Evolutionary conservation across 176 grass and related monocot species (phyloP).

Genomic region (Chrysopogon serrulatus): DNA sequence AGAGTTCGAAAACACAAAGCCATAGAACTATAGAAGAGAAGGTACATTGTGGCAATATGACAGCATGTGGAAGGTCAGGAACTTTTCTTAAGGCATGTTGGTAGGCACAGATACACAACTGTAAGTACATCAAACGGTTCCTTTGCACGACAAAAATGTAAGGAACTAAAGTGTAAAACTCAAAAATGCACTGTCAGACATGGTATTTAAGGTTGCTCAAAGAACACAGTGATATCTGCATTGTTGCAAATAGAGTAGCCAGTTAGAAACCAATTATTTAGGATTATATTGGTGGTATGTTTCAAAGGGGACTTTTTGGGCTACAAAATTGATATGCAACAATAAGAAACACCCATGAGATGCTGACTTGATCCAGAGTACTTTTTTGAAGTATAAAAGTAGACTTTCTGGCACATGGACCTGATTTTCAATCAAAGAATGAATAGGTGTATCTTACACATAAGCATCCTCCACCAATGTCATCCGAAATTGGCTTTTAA

Average conservation of each 20-base stretch:
- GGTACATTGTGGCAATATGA: background rate
- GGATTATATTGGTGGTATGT: background rate
- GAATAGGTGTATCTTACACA: background rate
- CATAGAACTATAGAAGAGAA: background rate
- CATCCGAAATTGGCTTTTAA: background rate
- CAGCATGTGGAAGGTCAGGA: background rate
- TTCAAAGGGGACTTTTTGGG: background rate
- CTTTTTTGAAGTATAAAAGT: background rate
- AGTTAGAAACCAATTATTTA: background rate
- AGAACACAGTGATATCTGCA: background rate
- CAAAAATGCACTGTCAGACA: background rate
- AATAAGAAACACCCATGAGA: background rate
- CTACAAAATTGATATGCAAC: background rate
- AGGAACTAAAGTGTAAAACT: background rate
- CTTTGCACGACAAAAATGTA: background rate
- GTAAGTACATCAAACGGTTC: background rate
- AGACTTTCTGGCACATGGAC: background rate
- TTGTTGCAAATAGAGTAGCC: background rate
- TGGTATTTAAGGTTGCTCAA: background rate
- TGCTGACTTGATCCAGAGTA: background rate
- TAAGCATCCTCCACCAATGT: conserved; percentile 14
- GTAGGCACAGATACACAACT: background rate
- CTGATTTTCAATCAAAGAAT: conserved; percentile 23
- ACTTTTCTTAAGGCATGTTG: background rate
- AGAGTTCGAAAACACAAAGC: background rate